Evolutionary conservation across 257 asterid species (phyloP).

Genomic region (Nicotiana benthamiana): DNA sequence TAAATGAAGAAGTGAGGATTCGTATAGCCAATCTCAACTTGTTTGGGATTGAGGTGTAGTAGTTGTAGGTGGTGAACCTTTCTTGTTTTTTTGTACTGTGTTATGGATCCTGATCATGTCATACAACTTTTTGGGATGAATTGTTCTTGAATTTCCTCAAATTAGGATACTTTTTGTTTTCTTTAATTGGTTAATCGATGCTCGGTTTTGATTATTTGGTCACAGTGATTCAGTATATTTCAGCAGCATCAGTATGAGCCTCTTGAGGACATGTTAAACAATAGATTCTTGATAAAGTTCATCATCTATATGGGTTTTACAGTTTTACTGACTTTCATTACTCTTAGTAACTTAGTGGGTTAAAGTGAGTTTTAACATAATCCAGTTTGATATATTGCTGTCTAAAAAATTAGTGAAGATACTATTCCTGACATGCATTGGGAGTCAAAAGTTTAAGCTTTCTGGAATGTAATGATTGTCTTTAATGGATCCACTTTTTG

Average conservation of each 20-base stretch:
- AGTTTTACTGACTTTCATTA: not conserved
- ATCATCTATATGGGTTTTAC: not conserved
- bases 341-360: not conserved
- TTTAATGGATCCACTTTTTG: slow-evolving; percentile 13
- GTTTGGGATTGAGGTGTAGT: no score
- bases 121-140: not conserved
- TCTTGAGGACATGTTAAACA: not conserved
- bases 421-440: slow-evolving; percentile 17
- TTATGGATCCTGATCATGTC: not conserved
- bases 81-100: not conserved
- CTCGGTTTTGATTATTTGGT: not conserved
- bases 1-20: no score
- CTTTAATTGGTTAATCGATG: not conserved
- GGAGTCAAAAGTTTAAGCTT: slow-evolving; percentile 2
- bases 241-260: not conserved
- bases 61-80: not conserved
- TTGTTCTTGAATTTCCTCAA: not conserved
- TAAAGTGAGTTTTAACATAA: not conserved
- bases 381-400: not conserved
- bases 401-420: not conserved
- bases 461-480: slow-evolving; percentile 10
- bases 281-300: not conserved
- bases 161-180: not conserved
- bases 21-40: no score
- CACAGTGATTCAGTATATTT: not conserved